Evolutionary conservation across 2,329 filamentous ascomycete genomes (phyloP), one percentile per base, ranked within the genome.

Genomic region (Pseudogymnoascus verrucosus): DNA sequence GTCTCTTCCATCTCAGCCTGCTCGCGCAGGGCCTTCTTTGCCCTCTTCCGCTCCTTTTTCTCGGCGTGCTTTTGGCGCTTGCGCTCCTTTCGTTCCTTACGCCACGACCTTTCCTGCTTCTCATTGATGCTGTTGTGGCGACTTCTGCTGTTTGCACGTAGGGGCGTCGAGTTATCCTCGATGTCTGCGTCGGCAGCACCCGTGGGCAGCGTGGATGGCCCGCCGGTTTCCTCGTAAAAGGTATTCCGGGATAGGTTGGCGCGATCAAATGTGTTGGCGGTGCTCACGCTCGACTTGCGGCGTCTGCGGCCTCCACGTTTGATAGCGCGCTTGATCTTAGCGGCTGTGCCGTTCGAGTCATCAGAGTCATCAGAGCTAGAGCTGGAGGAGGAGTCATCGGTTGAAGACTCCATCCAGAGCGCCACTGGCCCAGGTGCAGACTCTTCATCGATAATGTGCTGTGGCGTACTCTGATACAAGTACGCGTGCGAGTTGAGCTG

Each of bases 401-500:
- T 82, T 2, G 88, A 90, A 0, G 86, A 86, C 67, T 95, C 89
- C 71, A 96, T 83, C 76, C 93, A 90, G 34, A 89, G 89, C 16
- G 89, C 89, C 11, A 93, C 83, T 0, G 95, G 88, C 67, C 93
- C 93, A 21, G 93, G 93, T 54, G 91, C 89, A 0, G 91, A 88
- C 74, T 96, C 93, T 70, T 95, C 91, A 69, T 97, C 93, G 67
- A 97, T 95, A 65, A 96, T 89, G 69, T 93, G 88, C 76, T 96
- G 92, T 8, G 93, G 93, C 4, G 90, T 96, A 68, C 91, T 95
- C 75, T 92, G 89, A 70, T 96, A 96, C 79, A 96, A 87, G 77
- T 96, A 96, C 7, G 90, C 84, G 73, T 96, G 92, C 1, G 91
- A 95, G 76, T 96, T 96, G 65, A 96, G 84, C 78, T 96, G 92